Percentiles rank a stretch among this genome's conserved stretches.
These are phyloP conservation scores for Kodamaea sagamina DNA, from an alignment of 805 yeast species.

Conservation along the genomic window DNA sequence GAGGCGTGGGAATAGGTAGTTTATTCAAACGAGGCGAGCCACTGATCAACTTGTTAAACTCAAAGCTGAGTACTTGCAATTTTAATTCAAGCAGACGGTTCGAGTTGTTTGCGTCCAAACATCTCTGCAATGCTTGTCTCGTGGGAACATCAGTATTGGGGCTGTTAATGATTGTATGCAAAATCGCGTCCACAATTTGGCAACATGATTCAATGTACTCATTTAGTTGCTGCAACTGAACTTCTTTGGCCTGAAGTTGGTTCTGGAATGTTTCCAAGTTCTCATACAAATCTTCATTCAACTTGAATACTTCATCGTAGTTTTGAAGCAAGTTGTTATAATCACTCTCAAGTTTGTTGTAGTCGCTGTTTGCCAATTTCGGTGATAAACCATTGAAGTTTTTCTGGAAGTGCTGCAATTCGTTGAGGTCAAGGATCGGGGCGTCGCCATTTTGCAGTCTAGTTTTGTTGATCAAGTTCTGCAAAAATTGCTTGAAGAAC, in stretches of 20 bases:
- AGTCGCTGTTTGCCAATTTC: slow-evolving; percentile 11
- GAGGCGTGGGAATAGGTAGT: slow-evolving; percentile 17
- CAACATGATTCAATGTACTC: slow-evolving; percentile 18
- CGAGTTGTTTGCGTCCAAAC: slow-evolving; percentile 17
- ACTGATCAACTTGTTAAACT: slow-evolving; percentile 17
- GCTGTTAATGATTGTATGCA: slow-evolving; percentile 22
- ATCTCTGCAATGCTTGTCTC: slow-evolving; percentile 18
- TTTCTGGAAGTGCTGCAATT: slow-evolving; percentile 24
- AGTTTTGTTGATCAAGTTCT: slow-evolving; percentile 29
- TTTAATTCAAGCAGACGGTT: slow-evolving; percentile 24
- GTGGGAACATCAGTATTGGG: slow-evolving; percentile 20
- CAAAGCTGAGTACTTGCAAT: slow-evolving; percentile 25
- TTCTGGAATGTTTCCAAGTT: slow-evolving; percentile 38
- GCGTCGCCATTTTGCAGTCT: slow-evolving; percentile 5
- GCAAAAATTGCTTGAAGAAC: slow-evolving; percentile 42
- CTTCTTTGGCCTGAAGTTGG: slow-evolving; percentile 33
- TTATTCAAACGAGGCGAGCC: slow-evolving; percentile 4
- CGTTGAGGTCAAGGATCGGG: slow-evolving; percentile 19
- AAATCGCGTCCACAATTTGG: slow-evolving; percentile 22
- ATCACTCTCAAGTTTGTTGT: slow-evolving; percentile 22
- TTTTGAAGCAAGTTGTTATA: slow-evolving; percentile 24
- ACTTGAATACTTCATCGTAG: slow-evolving; percentile 36
- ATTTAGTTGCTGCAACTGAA: slow-evolving; percentile 18
- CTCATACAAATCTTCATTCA: slow-evolving; percentile 41
- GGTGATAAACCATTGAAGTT: slow-evolving; percentile 18